These are phyloP conservation scores for Termitomyces titanicus DNA, from an alignment of 768 basidiomycete species.

Conservation along the genomic window DNA sequence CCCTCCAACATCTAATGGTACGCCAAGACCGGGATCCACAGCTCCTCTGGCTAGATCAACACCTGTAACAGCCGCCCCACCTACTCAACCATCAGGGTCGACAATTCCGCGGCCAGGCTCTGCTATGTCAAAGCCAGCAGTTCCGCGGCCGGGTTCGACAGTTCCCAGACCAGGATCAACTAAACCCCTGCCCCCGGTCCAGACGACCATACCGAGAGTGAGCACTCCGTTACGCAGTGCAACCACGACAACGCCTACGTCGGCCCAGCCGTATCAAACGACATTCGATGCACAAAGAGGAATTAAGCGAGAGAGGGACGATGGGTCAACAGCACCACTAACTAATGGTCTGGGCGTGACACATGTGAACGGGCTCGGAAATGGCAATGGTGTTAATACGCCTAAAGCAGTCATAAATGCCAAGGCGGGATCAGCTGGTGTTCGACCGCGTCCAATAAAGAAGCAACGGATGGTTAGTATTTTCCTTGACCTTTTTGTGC, in stretches of 20 bases:
- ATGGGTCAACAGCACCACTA: conserved; percentile 11
- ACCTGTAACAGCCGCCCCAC: conserved; percentile 12
- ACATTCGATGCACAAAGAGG: conserved; percentile 27
- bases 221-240: conserved; percentile 22
- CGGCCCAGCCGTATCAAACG: conserved; percentile 16
- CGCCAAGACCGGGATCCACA: conserved; percentile 31
- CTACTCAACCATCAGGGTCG: conserved; percentile 19
- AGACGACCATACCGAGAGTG: conserved; percentile 17
- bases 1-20: conserved; percentile 17
- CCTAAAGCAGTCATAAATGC: conserved; percentile 41
- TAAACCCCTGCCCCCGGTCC: conserved; percentile 18
- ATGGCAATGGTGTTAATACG: conserved; percentile 16
- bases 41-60: conserved; percentile 17
- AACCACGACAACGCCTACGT: conserved; percentile 27
- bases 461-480: conserved; percentile 69
- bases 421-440: conserved; percentile 54
- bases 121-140: conserved; percentile 11
- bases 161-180: conserved; percentile 25
- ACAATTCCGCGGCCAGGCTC: conserved; percentile 19
- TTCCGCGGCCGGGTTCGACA: conserved; percentile 17
- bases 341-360: conserved; percentile 24
- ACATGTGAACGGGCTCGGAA: conserved; percentile 17
- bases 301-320: conserved; percentile 41
- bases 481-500: conserved; percentile 8
- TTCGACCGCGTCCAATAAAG: conserved; percentile 68